Base-by-base conservation (phyloP, 768 basidiomycete genomes). In the Lactarius hengduanensis region DNA sequence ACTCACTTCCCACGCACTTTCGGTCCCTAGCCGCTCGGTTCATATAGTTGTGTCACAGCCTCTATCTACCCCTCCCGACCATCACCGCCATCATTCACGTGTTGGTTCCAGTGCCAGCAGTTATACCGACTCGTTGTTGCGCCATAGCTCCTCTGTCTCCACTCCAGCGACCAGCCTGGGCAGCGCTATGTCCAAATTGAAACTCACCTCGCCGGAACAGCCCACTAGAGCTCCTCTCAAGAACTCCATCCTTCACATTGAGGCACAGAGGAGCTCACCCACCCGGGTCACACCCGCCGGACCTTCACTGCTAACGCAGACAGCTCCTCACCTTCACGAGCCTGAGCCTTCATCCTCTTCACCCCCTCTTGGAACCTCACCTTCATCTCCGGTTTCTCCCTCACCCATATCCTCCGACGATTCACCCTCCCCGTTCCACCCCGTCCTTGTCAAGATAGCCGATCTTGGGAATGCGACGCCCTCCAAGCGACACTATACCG, bases 381-480 rank as follows among this genome's bases (percentile, higher is more conserved):
- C 36, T 30, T 58, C 36, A 30, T 57, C 66, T 47, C 38, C 47
- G 13, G 3, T 57, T 34, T 50, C 57, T 45, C 40, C 60, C 30
- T 43, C 47, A 0, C n/a, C 28, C 26, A 63, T 65, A 47, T 61
- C 69, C 18, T 65, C 71, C 4, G 67, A 70, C 20, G 55, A 57
- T 22, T 59, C 64, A 16, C 66, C 54, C 30, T 41, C 60, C 4
- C n/a, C 64, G 1, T 60, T 66, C 60, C 71, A 50, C 20, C 84
- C 84, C 3, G 87, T 97, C 70, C 87, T 84, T 22, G 84, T 97
- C 74, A 96, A 97, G 82, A 95, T 97, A 68, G 94, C 94, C 36
- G 94, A 97, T 78, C 79, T 97, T 54, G 94, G 94, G 30, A 97
- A 97, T 74, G 95, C 94, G 30, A 95, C 94, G 41, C 94, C 93